Evolutionary conservation across 1,284 basidiomycete species (phyloP), one percentile per base, ranked within the genome.

Genomic region (Cryptococcus jaspeensis): DNA sequence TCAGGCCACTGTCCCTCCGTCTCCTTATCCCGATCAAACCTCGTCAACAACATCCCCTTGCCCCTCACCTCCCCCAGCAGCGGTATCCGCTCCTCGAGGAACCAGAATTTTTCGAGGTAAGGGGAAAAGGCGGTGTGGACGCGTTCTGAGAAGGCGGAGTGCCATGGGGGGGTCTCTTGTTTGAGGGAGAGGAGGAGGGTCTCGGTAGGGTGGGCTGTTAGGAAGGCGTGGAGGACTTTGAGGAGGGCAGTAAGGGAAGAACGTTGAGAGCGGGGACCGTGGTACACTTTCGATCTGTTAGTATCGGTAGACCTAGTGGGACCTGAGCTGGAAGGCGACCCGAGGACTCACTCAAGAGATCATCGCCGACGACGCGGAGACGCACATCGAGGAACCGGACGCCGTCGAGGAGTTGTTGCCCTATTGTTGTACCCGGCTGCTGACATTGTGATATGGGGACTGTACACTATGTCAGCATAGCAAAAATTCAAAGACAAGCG

Each of bases 131-230:
- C 86, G 39, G 83, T 76, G 51, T 83, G 84, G 7, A 93, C 87
- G 11, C 85, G 74, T 35, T 74, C 65, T 0, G 88, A 87, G 75
- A 92, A 92, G 11, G 62, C 13, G 2, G 55, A 65, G 69, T 66
- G 60, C 46, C 58, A 58, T n/a, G 65, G 59, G 28, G 73, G 71
- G 15, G 64, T 86, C 72, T 94, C 92, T 72, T 93, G 88, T 73
- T 94, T 93, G 71, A 95, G 83, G 12, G 85, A 91, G 78, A 92
- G 84, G 38, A 94, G 82, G 40, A 94, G 71, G 0, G 88, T 87
- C 74, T 94, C 91, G 40, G 80, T 80, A 2, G 77, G 80, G 1
- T 86, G 80, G 0, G 81, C 78, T 8, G 81, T 81, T 39, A 94
- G 83, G 75, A 90, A 95, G 1, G 71, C 63, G 62, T 86, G 80